Conservation (phyloP, 1,284 basidiomycete species). For the Naganishia sp. region DNA sequence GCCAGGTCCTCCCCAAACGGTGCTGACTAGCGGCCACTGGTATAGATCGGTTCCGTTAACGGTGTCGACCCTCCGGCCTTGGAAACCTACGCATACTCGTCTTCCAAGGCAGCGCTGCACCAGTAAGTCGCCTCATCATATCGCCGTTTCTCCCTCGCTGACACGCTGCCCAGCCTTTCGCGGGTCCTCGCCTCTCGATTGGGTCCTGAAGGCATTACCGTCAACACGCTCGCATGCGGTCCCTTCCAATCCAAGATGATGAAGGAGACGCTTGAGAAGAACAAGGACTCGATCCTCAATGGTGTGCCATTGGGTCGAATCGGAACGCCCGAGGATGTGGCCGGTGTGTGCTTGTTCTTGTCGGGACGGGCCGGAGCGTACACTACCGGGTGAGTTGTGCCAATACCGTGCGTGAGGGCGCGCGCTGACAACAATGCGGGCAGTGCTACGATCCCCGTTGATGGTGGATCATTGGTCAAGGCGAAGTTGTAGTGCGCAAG, state of each 20-base stretch:
- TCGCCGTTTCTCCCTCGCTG: conserved; percentile 43
- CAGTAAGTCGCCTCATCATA: conserved; percentile 39
- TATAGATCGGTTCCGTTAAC: conserved; percentile 68
- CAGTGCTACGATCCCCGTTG: conserved; percentile 63
- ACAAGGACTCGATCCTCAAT: conserved; percentile 58
- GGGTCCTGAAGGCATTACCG: conserved; percentile 64
- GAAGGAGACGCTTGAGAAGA: conserved; percentile 60
- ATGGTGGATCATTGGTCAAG: conserved; percentile 60
- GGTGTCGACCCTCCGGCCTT: conserved; percentile 60
- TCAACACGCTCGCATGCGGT: conserved; percentile 70
- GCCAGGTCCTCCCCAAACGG: not conserved
- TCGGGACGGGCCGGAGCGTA: conserved; percentile 64
- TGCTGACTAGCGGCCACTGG: not conserved
- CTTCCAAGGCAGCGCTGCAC: conserved; percentile 61
- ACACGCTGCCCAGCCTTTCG: conserved; percentile 59
- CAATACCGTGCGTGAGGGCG: no score
- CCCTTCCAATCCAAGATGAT: conserved; percentile 59
- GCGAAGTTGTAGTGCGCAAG: conserved; percentile 31
- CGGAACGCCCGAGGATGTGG: conserved; percentile 66
- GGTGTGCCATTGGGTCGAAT: conserved; percentile 62
- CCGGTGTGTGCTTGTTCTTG: conserved; percentile 65
- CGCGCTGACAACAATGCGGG: not conserved
- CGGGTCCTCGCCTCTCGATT: conserved; percentile 64
- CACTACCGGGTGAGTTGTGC: conserved; percentile 58
- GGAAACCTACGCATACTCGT: conserved; percentile 70